Base-by-base conservation (phyloP, 257 asterid genomes). In the Rehmannia glutinosa region DNA sequence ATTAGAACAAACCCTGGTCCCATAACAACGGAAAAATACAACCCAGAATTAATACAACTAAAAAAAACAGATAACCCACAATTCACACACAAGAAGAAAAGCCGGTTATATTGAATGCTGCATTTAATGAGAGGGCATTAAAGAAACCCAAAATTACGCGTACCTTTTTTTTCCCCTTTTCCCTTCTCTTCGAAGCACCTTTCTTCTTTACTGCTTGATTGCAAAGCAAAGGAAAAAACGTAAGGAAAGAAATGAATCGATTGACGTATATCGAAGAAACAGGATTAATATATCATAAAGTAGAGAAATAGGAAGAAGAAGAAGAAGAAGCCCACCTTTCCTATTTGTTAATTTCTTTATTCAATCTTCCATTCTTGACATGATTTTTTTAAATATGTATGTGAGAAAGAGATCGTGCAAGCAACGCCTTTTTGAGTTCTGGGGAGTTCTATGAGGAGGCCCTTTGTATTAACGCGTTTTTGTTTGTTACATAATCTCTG, bases 361-460 rank as follows among this genome's bases (percentile, higher is more conserved):
- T 19, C 55, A 65, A 12, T 61, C 32, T 51, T 28, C 55, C 38
- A 20, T 62, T 71, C 35, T 19, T 13, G 8, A 59, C 32, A 27
- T 32, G 51, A 33, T 35, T 32, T 39, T 41, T 41, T 0, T 11
- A 49, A 21, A 61, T 42, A 25, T 5, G 28, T 55, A 32, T 13
- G 7, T 67, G 54, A 61, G 54, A 61, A 42, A 73, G 80, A 66
- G 89, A 74, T 80, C 94, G 89, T 84, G 85, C 79, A 79, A 76
- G 87, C 87, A 81, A 80, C 82, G 77, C 70, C 78, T 64, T 62
- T 10, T 2, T 3, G 27, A 15, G 60, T 36, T 68, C 45, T 27
- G 41, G 54, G 64, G 72, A 60, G 46, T 64, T 73, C 51, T 59
- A 15, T 39, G 51, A 28, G 50, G 30, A 42, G 24, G 21, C 68